phyloP scores from a whole-genome alignment of 768 basidiomycete genomes.

The Boletus pseudo-olivaceus region DNA sequence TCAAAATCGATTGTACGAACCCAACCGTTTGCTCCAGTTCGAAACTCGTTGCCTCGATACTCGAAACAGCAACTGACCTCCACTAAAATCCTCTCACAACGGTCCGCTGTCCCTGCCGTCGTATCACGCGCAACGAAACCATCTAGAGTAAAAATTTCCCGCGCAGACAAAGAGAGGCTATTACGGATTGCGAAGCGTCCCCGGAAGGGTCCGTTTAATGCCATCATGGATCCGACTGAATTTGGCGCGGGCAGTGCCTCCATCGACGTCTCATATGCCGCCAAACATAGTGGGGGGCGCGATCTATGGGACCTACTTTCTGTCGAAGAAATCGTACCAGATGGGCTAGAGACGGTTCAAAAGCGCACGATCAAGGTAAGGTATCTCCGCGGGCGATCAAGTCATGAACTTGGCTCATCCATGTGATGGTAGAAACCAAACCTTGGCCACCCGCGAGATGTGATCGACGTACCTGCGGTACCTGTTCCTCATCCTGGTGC shows the following conservation, averaged over 20 bases:
- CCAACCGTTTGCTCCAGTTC: conserved; percentile 39
- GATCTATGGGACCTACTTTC: conserved; percentile 53
- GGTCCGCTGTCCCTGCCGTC: conserved; percentile 86
- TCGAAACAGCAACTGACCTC: conserved; percentile 57
- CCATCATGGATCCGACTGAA: conserved; percentile 64
- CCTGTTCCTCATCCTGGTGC: conserved; percentile 73
- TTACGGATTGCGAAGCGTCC: conserved; percentile 72
- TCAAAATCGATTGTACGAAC: too few species aligned
- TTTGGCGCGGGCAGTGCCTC: conserved; percentile 61
- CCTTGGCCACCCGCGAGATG: conserved; percentile 41
- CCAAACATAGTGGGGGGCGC: conserved; percentile 61
- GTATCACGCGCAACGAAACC: conserved; percentile 45
- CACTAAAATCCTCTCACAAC: conserved; percentile 75
- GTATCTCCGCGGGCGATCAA: not conserved
- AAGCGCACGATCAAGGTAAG: conserved; percentile 53
- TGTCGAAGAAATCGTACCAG: conserved; percentile 36
- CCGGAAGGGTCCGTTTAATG: conserved; percentile 70
- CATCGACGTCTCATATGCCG: conserved; percentile 65
- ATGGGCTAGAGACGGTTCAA: conserved; percentile 38
- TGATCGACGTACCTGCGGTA: conserved; percentile 65
- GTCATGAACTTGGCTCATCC: not conserved
- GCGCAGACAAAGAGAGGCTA: conserved; percentile 72
- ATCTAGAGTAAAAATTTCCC: conserved; percentile 40
- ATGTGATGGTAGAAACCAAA: conserved; percentile 44
- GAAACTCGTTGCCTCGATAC: conserved; percentile 54